A percentile compares a stretch with the other conserved stretches of the same genome.
Evolutionary conservation across 192 early-diverging fungal species (phyloP).

Genomic region (Entomortierella lignicola): DNA sequence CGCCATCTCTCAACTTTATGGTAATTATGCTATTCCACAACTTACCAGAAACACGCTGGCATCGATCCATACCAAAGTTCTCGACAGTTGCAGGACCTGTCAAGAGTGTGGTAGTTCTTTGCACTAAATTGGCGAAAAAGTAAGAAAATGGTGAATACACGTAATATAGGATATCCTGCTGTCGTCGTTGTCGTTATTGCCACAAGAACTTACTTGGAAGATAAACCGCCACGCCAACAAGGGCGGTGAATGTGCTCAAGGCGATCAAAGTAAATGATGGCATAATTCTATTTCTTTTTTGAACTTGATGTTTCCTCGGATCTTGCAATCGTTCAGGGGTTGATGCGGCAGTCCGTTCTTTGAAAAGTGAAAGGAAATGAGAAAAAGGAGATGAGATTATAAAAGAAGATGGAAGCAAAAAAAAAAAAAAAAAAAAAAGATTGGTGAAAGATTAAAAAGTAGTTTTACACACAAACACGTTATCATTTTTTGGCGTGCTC

Average conservation of each 20-base stretch:
- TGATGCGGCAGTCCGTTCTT: neutral
- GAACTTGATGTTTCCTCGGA: neutral
- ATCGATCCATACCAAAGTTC: constrained; percentile 52
- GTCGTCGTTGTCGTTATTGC: neutral
- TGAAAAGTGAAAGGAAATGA: neutral
- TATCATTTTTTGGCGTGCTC: neutral
- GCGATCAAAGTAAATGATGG: constrained; percentile 8
- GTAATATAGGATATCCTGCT: neutral
- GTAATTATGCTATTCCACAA: too few relatives aligned
- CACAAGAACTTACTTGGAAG: constrained; percentile 35
- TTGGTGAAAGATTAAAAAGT: too few relatives aligned
- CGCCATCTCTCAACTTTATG: too few relatives aligned
- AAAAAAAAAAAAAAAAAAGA: neutral
- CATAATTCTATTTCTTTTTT: neutral
- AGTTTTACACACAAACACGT: too few relatives aligned
- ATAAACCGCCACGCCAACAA: constrained; percentile 39
- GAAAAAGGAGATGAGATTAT: neutral
- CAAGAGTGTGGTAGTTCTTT: constrained; percentile 36
- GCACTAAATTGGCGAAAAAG: constrained; percentile 15
- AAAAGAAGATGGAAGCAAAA: neutral
- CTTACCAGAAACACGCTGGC: constrained; percentile 40
- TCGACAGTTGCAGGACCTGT: constrained; percentile 30
- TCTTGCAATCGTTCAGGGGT: neutral
- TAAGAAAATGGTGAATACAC: neutral
- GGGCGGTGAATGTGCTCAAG: constrained; percentile 26